Conservation (phyloP, 2,329 filamentous ascomycete species). For the Phyllosticta paracitricarpa region DNA sequence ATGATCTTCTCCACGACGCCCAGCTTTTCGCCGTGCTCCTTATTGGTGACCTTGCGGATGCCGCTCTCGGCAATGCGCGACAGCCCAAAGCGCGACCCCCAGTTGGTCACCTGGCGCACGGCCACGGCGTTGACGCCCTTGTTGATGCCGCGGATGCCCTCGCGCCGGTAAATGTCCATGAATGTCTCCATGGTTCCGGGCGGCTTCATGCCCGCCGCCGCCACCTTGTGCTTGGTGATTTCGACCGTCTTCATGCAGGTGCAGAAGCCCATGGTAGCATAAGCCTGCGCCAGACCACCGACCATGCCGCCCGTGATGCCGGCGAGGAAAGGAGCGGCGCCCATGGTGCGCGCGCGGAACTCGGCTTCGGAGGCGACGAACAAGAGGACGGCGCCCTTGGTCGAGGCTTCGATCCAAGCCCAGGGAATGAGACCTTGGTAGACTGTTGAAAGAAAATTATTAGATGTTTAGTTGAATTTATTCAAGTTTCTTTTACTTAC, state of each 20-base stretch:
- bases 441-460: constrained; percentile 46
- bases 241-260: constrained; percentile 99
- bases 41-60: constrained; percentile 69
- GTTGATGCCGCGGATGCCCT: constrained; percentile 95
- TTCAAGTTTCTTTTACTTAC: constrained; percentile 48
- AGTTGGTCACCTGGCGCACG: constrained; percentile 98
- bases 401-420: constrained; percentile 99
- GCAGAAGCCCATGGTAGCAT: constrained; percentile 99
- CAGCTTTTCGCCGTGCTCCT: constrained; percentile 72
- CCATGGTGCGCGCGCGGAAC: constrained; percentile 75
- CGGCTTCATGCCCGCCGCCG: constrained; percentile 69
- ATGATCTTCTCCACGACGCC: constrained; percentile 76
- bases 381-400: constrained; percentile 96
- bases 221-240: constrained; percentile 97
- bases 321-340: constrained; percentile 75
- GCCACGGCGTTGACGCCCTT: constrained; percentile 97
- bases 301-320: constrained; percentile 88
- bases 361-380: constrained; percentile 98
- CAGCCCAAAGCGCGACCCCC: constrained; percentile 92
- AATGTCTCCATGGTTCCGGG: constrained; percentile 91
- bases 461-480: no score
- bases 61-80: constrained; percentile 82
- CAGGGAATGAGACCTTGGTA: constrained; percentile 99
- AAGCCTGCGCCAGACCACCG: constrained; percentile 93
- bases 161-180: constrained; percentile 90